These are phyloP conservation scores for Pseudogymnoascus sp. DNA, from an alignment of 2,329 filamentous ascomycete species.

Conservation along the genomic window DNA sequence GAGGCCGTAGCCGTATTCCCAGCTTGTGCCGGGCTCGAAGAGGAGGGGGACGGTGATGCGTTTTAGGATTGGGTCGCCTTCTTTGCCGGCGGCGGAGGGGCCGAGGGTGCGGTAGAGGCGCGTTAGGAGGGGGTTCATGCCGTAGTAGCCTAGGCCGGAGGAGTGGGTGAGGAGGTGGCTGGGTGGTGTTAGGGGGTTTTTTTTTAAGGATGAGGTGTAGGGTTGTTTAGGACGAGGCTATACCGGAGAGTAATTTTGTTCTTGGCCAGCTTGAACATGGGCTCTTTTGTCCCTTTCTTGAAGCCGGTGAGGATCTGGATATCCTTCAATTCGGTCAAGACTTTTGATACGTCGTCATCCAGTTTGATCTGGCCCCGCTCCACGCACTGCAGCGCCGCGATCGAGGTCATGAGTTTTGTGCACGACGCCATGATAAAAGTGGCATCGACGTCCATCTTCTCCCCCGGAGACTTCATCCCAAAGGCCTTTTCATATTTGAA, in stretches of 20 bases:
- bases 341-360: slow-evolving; percentile 34
- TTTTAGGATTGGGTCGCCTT: neutral
- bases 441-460: slow-evolving; percentile 47
- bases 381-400: slow-evolving; percentile 49
- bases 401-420: slow-evolving; percentile 44
- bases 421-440: slow-evolving; percentile 51
- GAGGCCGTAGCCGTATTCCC: slow-evolving; percentile 46
- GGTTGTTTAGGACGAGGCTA: too few species aligned
- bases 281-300: slow-evolving; percentile 18
- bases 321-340: slow-evolving; percentile 24
- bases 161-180: slow-evolving; percentile 25
- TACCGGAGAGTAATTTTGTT: slow-evolving; percentile 25
- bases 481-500: slow-evolving; percentile 32
- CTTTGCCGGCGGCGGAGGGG: neutral
- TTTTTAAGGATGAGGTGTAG: neutral
- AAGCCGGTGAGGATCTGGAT: slow-evolving; percentile 24
- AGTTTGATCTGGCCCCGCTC: slow-evolving; percentile 41
- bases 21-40: slow-evolving; percentile 54
- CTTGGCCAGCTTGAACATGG: slow-evolving; percentile 17
- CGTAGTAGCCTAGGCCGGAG: slow-evolving; percentile 22
- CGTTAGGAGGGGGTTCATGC: slow-evolving; percentile 12
- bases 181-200: neutral
- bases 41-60: slow-evolving; percentile 38
- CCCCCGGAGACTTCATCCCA: slow-evolving; percentile 24
- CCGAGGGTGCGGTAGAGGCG: slow-evolving; percentile 12